Percentiles rank a stretch among this genome's conserved stretches.
These are phyloP conservation scores for Gossypium gossypioides DNA, from an alignment of 441 rosid species.

Conservation along the genomic window DNA sequence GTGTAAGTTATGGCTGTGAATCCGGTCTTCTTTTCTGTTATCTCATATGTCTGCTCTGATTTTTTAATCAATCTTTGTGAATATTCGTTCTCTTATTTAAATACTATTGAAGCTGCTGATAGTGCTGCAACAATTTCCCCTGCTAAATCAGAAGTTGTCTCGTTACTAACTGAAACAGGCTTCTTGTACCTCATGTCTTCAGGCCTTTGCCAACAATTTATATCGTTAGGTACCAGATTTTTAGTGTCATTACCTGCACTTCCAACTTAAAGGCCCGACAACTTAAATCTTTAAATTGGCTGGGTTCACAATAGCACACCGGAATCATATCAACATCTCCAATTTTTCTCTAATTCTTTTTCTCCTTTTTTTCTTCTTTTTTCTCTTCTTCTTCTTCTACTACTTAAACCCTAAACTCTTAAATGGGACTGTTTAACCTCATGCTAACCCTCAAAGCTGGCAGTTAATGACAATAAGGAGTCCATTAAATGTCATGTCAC, in stretches of 20 bases:
- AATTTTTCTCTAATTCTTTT: too few species aligned
- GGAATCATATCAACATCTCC: too few species aligned
- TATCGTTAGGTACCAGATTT: slow-evolving; percentile 20
- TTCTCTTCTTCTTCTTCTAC: too few species aligned
- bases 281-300: too few species aligned
- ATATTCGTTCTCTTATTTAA: slow-evolving; percentile 33
- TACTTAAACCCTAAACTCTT: too few species aligned
- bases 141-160: slow-evolving; percentile 40
- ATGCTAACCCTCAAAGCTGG: too few species aligned
- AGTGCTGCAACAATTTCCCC: slow-evolving; percentile 50
- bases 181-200: slow-evolving; percentile 48
- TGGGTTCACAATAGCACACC: too few species aligned
- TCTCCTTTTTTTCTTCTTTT: too few species aligned
- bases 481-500: too few species aligned
- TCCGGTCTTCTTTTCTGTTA: slow-evolving; percentile 21
- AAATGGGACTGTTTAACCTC: too few species aligned
- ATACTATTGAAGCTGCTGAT: slow-evolving; percentile 49
- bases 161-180: slow-evolving; percentile 33
- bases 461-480: too few species aligned
- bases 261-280: slow-evolving; percentile 35
- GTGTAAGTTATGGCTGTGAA: slow-evolving; percentile 27
- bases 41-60: slow-evolving; percentile 31
- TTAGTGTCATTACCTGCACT: slow-evolving; percentile 21
- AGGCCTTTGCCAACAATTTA: slow-evolving; percentile 57
- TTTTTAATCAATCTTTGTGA: slow-evolving; percentile 18